These are phyloP conservation scores for Boletus fagicola DNA, from an alignment of 768 basidiomycete species.

Conservation along the genomic window DNA sequence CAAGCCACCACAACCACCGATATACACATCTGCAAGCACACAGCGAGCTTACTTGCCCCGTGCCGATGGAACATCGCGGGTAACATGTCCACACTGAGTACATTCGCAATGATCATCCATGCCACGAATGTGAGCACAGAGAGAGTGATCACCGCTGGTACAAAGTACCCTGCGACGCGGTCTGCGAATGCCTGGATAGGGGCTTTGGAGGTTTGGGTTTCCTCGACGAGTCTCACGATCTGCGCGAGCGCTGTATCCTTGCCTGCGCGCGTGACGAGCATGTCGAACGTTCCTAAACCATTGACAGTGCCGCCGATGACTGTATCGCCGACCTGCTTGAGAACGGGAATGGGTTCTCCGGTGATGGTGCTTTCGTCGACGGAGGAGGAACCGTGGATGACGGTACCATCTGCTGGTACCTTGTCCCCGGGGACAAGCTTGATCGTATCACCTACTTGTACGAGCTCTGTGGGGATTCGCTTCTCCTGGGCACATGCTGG, in stretches of 20 bases:
- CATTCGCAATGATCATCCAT: slow-evolving; percentile 75
- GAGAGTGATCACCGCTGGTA: slow-evolving; percentile 85
- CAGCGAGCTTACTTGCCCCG: slow-evolving; percentile 81
- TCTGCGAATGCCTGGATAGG: slow-evolving; percentile 98
- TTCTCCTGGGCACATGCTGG: slow-evolving; percentile 81
- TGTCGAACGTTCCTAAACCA: slow-evolving; percentile 94
- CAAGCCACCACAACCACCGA: slow-evolving; percentile 98
- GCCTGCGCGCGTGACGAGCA: slow-evolving; percentile 92
- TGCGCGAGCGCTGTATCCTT: slow-evolving; percentile 95
- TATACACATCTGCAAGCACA: slow-evolving; percentile 96
- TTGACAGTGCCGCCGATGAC: slow-evolving; percentile 99
- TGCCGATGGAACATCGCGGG: slow-evolving; percentile 84
- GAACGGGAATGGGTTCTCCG: slow-evolving; percentile 86
- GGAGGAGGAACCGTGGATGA: slow-evolving; percentile 79
- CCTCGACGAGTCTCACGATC: slow-evolving; percentile 95
- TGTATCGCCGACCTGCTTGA: slow-evolving; percentile 77
- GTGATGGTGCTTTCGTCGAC: slow-evolving; percentile 97
- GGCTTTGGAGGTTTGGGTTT: slow-evolving; percentile 96
- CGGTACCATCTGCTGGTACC: slow-evolving; percentile 92
- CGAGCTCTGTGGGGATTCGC: slow-evolving; percentile 88
- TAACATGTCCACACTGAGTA: slow-evolving; percentile 55
- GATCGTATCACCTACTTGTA: slow-evolving; percentile 90
- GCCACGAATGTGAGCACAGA: slow-evolving; percentile 74
- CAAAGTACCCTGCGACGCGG: slow-evolving; percentile 91
- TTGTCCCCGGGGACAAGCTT: slow-evolving; percentile 97